Base-by-base conservation (phyloP, 2,329 filamentous ascomycete species). In the Epichloe brachyelytri region DNA sequence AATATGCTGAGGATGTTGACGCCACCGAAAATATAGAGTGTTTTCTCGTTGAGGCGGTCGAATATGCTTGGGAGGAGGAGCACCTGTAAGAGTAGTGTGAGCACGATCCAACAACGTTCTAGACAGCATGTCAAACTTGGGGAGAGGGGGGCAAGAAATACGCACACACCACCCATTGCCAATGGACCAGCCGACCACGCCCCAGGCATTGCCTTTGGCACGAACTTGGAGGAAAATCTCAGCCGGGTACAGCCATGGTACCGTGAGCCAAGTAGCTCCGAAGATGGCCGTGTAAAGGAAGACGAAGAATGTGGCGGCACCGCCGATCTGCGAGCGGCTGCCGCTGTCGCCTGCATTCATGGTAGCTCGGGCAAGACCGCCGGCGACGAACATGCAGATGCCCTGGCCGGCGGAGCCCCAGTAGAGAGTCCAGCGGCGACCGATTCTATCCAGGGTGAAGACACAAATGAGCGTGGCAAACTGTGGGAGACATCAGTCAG, bases 11-110 rank as follows among this genome's bases (percentile, higher is more conserved):
- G 63, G 8, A 80, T 65, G 59, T 87, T 88, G 60, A 76, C 78
- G 4, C 76, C 80, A 1, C 77, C 85, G 58, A 88, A 89, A 48
- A 89, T 81, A 61, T 87, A 85, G 1, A 88, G 70, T 0, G 83
- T 88, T 60, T 85, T 86, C 55, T 86, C 82, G 20, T 77, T 74
- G 48, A 88, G 79, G 5, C 72, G 69, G 51, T 71, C 66, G 60
- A 86, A 83, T 66, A 83, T 82, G n/a, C 75, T 70, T 0, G 78
- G 78, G 8, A 75, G 73, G 1, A 81, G 65, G 0, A 81, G 68
- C 0, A 66, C 65, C 46, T 65, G 26, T 10, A 4, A 30, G 26
- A 30, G 7, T 30, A 30, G 26, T 30, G 26, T 30, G 26, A 30
- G 26, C 26, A 30, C 8, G 26, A 30, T 30, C 26, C 26, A 30